Conservation (phyloP, 2,329 filamentous ascomycete species). For the Scopulariopsis brevicaulis region DNA sequence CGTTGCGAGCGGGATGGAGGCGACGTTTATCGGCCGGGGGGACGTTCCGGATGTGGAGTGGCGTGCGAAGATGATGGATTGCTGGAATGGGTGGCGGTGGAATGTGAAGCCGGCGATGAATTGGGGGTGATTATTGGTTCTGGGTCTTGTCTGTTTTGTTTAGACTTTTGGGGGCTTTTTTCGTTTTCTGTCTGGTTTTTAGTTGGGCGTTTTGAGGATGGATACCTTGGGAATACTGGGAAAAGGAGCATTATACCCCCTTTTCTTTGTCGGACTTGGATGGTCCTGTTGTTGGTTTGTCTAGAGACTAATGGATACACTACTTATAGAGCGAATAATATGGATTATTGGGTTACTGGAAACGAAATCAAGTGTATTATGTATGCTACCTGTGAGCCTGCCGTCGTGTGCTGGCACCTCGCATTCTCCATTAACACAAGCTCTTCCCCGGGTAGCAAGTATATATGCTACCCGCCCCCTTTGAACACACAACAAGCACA, state of each 20-base stretch:
- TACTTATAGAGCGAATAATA: neutral
- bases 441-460: too few relatives aligned
- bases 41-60: conserved; percentile 1
- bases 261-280: neutral
- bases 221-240: neutral
- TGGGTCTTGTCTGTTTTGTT: neutral
- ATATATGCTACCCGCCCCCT: neutral
- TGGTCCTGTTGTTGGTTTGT: neutral
- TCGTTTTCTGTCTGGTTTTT: neutral
- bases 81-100: conserved; percentile 5
- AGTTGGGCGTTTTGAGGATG: too few relatives aligned
- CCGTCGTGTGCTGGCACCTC: neutral
- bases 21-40: neutral
- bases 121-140: neutral
- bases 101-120: neutral
- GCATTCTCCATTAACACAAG: neutral
- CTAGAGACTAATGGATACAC: neutral
- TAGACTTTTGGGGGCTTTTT: neutral
- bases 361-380: neutral
- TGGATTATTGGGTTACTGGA: neutral
- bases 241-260: neutral
- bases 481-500: neutral
- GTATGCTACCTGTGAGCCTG: neutral
- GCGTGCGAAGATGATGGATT: neutral
- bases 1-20: neutral